A percentile compares a stretch with the other conserved stretches of the same genome.
Conservation (phyloP, 495 filamentous ascomycete genomes). For the Hapsidospora chrysogenum region DNA sequence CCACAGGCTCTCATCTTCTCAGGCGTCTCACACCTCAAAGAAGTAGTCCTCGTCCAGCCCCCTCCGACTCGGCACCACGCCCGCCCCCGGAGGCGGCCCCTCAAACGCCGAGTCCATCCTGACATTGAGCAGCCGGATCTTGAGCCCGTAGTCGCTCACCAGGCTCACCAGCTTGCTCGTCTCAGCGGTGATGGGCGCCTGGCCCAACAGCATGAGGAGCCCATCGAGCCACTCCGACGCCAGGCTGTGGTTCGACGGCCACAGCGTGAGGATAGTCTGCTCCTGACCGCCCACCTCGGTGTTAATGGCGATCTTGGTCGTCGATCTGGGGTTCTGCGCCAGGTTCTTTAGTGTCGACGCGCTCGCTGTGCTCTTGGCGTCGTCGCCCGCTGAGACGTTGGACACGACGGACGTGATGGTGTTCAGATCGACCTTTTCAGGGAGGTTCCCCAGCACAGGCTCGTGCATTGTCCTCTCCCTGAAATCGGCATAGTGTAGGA, state of each 20-base stretch:
- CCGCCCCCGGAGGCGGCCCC: conserved; percentile 29
- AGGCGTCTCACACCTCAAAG: conserved; percentile 37
- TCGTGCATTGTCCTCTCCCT: conserved; percentile 41
- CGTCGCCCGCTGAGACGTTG: conserved; percentile 56
- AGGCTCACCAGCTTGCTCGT: conserved; percentile 76
- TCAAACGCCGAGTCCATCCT: conserved; percentile 59
- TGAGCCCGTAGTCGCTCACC: conserved; percentile 77
- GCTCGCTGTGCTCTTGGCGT: conserved; percentile 21
- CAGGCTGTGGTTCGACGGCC: conserved; percentile 61
- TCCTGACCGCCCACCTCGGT: conserved; percentile 40
- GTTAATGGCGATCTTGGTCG: conserved; percentile 84
- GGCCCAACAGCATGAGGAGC: conserved; percentile 83
- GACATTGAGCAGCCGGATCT: conserved; percentile 87
- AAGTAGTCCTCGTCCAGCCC: conserved; percentile 53
- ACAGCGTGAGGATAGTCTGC: conserved; percentile 57
- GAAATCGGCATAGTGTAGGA: conserved; percentile 87
- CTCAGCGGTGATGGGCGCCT: conserved; percentile 91
- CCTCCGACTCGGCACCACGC: conserved; percentile 40
- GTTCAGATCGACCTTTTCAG: conserved; percentile 78
- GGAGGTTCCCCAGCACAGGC: conserved; percentile 56
- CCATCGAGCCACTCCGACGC: conserved; percentile 97
- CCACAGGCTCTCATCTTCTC: no score
- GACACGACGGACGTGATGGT: conserved; percentile 84
- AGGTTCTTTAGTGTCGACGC: conserved; percentile 16
- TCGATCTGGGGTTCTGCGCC: conserved; percentile 23